phyloP scores from a whole-genome alignment of 2,329 filamentous ascomycete genomes.

The Aspergillus texensis region DNA sequence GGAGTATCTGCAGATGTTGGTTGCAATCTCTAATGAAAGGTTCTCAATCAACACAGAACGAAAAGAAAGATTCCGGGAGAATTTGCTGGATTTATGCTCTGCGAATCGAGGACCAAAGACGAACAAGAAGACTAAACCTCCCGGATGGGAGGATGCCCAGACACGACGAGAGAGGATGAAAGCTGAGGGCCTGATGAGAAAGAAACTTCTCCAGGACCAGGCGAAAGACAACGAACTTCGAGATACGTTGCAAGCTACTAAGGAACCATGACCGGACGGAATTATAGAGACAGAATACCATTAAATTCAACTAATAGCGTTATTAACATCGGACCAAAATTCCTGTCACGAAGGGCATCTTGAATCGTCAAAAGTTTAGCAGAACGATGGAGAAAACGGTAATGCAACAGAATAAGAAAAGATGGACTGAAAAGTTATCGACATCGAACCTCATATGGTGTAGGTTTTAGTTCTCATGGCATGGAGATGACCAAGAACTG shows the following conservation, averaged over 20 bases:
- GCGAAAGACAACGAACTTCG: constrained; percentile 7
- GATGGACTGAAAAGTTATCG: not conserved
- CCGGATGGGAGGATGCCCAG: constrained; percentile 43
- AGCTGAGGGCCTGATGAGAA: constrained; percentile 43
- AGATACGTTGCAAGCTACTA: not conserved
- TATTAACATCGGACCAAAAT: not conserved
- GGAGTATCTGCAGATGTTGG: constrained; percentile 67
- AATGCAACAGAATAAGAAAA: not conserved
- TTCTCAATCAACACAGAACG: constrained; percentile 45
- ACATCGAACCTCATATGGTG: not conserved
- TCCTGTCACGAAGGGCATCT: not conserved
- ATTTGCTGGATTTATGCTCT: constrained; percentile 30
- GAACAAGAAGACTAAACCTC: constrained; percentile 25
- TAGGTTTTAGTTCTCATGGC: not conserved
- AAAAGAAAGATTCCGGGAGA: constrained; percentile 40
- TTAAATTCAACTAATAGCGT: not conserved
- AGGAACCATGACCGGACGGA: not conserved
- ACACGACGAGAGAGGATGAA: constrained; percentile 43
- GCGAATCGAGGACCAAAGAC: constrained; percentile 11
- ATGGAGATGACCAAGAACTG: not conserved
- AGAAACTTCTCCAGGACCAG: constrained; percentile 28
- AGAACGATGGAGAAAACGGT: not conserved
- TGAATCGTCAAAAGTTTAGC: not conserved
- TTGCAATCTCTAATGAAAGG: constrained; percentile 70
- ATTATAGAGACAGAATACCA: not conserved